Conservation (phyloP, 1,284 basidiomycete species). For the Farysia itapuensis region DNA sequence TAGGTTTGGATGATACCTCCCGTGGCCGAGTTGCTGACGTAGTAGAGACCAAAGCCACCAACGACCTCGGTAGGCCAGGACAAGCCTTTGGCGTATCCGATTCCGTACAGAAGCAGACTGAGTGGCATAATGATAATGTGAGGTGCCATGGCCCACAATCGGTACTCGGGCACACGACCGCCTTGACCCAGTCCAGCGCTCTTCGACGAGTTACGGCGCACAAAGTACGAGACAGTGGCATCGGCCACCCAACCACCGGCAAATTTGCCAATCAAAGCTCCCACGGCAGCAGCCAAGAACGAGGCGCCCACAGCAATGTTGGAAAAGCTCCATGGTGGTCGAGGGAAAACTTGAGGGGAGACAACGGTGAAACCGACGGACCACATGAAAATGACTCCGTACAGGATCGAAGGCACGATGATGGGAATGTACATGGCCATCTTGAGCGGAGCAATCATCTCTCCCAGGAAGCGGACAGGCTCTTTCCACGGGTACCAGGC, state of each 20-base stretch:
- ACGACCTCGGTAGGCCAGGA: constrained; percentile 59
- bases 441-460: constrained; percentile 47
- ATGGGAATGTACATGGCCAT: constrained; percentile 34
- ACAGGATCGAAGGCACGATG: constrained; percentile 54
- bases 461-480: constrained; percentile 47
- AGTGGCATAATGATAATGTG: constrained; percentile 53
- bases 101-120: constrained; percentile 54
- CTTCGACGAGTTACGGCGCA: constrained; percentile 35
- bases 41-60: constrained; percentile 58
- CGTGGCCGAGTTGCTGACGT: constrained; percentile 31
- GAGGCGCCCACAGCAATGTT: constrained; percentile 51
- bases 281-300: constrained; percentile 58
- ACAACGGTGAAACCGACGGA: constrained; percentile 59
- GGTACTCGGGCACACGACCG: constrained; percentile 59
- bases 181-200: neutral
- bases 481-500: constrained; percentile 59
- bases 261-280: constrained; percentile 58
- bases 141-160: constrained; percentile 56
- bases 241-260: constrained; percentile 57
- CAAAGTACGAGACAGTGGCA: constrained; percentile 49
- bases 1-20: constrained; percentile 44
- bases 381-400: constrained; percentile 59
- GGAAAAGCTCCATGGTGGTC: constrained; percentile 55
- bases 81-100: constrained; percentile 45
- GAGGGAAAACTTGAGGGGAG: constrained; percentile 54